phyloP scores from a whole-genome alignment of 192 early-diverging fungal genomes.

The Paraglomus brasilianum region DNA sequence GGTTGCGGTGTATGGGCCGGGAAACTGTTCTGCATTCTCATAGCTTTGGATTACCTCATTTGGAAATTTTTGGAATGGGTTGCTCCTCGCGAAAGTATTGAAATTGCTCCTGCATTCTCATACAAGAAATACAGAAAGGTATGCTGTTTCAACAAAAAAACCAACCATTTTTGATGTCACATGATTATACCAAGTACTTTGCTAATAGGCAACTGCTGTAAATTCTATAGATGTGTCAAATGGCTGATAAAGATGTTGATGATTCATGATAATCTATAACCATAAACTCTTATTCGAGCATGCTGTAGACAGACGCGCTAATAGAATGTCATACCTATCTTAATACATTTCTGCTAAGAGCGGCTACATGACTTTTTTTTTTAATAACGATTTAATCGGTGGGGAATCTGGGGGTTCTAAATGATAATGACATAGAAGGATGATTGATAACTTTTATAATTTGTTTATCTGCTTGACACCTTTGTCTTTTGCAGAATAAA shows the following conservation, averaged over 20 bases:
- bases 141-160: not conserved
- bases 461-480: no score
- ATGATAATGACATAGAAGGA: no score
- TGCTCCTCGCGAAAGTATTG: slow-evolving; percentile 71
- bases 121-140: slow-evolving; percentile 58
- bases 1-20: slow-evolving; percentile 89
- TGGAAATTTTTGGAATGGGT: slow-evolving; percentile 80
- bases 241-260: slow-evolving; percentile 24
- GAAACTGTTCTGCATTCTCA: slow-evolving; percentile 86
- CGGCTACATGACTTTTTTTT: no score
- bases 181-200: not conserved
- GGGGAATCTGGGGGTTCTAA: no score
- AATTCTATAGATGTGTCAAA: slow-evolving; percentile 27
- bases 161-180: not conserved
- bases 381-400: no score
- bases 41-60: slow-evolving; percentile 82
- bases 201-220: not conserved
- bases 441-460: no score
- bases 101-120: slow-evolving; percentile 67
- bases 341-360: no score
- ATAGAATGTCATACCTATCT: no score
- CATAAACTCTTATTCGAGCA: no score
- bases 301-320: no score
- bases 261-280: not conserved
- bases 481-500: no score